Conservation (phyloP, 495 filamentous ascomycete genomes). For the Xylaria nigripes region DNA sequence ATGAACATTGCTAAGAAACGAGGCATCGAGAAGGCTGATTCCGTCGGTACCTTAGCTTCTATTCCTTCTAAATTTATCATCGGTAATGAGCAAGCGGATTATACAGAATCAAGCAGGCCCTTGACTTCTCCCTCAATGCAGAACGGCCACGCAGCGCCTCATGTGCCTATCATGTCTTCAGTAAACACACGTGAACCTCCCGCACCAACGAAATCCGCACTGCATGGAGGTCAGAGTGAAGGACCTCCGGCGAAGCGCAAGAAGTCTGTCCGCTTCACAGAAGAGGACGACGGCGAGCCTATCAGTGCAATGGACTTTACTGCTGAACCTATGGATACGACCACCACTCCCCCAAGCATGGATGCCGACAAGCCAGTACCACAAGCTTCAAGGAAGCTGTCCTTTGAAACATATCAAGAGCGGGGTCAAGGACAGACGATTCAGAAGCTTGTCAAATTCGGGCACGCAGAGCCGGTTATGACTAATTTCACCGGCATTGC, state of each 20-base stretch:
- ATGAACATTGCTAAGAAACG: conserved; percentile 24
- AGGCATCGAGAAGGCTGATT: conserved; percentile 18
- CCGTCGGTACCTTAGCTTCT: conserved; percentile 14
- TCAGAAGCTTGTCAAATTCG: conserved; percentile 23
- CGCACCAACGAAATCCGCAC: background rate
- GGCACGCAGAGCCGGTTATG: conserved; percentile 9
- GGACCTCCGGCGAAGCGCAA: conserved; percentile 15
- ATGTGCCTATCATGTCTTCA: background rate
- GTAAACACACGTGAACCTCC: conserved; percentile 1
- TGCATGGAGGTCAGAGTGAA: background rate
- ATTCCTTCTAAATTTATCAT: conserved; percentile 22
- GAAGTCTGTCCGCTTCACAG: conserved; percentile 36
- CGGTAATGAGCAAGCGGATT: conserved; percentile 5
- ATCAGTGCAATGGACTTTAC: background rate
- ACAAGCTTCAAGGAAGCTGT: background rate
- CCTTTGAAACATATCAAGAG: conserved; percentile 19
- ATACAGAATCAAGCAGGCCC: background rate
- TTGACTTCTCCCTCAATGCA: background rate
- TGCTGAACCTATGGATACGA: background rate
- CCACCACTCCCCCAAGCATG: background rate
- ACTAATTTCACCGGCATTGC: conserved; percentile 29
- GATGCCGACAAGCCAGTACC: background rate
- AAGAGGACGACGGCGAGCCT: conserved; percentile 18
- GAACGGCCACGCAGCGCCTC: background rate
- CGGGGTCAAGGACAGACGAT: conserved; percentile 17